These are phyloP conservation scores for Mortierella sp. DNA, from an alignment of 371 early-diverging fungal genomes.

Conservation along the genomic window DNA sequence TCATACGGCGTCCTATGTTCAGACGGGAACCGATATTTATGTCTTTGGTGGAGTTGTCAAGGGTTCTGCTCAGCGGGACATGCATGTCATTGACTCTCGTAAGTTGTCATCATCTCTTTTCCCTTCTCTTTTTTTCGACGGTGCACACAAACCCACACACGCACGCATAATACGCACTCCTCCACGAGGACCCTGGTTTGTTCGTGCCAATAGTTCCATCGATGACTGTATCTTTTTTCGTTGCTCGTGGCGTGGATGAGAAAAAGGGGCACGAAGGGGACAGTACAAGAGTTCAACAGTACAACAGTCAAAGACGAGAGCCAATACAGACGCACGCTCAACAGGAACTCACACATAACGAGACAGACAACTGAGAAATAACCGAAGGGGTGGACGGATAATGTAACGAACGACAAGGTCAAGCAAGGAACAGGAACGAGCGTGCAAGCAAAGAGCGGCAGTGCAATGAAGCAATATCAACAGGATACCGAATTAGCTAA, in stretches of 20 bases:
- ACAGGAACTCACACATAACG: background rate
- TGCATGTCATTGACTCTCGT: conserved; percentile 75
- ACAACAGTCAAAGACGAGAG: background rate
- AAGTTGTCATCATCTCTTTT: conserved; percentile 35
- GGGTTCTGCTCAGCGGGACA: conserved; percentile 64
- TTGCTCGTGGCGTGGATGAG: background rate
- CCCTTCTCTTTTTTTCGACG: background rate
- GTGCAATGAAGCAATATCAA: too few relatives aligned
- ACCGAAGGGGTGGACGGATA: background rate
- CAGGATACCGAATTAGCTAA: background rate
- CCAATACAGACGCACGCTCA: background rate
- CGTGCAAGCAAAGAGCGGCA: background rate
- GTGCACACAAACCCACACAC: background rate
- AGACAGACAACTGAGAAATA: background rate
- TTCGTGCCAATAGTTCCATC: background rate
- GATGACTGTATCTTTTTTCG: background rate
- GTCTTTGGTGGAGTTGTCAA: conserved; percentile 72
- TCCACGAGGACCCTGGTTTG: background rate
- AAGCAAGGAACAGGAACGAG: background rate
- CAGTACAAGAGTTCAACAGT: background rate
- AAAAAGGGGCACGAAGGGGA: background rate
- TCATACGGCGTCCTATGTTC: conserved; percentile 67
- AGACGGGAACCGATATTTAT: conserved; percentile 65
- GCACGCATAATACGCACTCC: background rate
- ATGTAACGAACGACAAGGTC: background rate